Base-by-base conservation (phyloP, 139 green algal genomes). In the Desmodesmus armatus region DNA sequence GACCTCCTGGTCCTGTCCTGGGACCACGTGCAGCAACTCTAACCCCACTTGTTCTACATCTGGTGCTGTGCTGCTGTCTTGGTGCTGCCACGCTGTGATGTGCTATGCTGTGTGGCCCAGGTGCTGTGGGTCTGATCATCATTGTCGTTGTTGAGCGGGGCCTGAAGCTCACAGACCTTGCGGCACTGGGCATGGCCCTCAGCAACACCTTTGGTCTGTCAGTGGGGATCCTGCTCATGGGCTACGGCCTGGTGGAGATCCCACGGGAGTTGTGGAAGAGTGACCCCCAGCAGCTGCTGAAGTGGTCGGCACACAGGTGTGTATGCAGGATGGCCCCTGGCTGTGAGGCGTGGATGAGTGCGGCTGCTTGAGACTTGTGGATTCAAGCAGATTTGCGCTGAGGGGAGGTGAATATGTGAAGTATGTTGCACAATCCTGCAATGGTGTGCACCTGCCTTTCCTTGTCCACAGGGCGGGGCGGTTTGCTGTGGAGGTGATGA, bases 191-290 rank as follows among this genome's bases (percentile, higher is more conserved):
- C 43, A 94, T 98, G 40, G 92, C 87, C 27, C 82, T 96, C 1
- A 96, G 94, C 31, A 98, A 98, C 88, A 92, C 96, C 0, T 98
- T 98, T 82, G 95, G 93, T 87, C 89, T 98, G 49, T 81, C 97
- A 5, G 96, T 88, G 0, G 91, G 93, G 9, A 89, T 96, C 15
- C 87, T 97, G 40, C 92, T 98, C 44, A 88, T 99, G 62, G 95
- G 94, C 9, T 98, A 96, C 75, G 96, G 96, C 3, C 90, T 99
- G 82, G 96, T 98, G 82, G 91, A 97, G 89, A 92, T 98, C 37
- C 95, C 95, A 0, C 86, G 94, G 29, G 81, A 89, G 35, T 60
- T 98, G 80, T 98, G 96, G 96, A 90, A 89, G 66, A 88, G 67
- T 37, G 87, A 89, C 1, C 87, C 91, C 23, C 78, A 89, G 39